Evolutionary conservation across 306 rosid genomes (phyloP).

Genomic region (Medicago lupulina): DNA sequence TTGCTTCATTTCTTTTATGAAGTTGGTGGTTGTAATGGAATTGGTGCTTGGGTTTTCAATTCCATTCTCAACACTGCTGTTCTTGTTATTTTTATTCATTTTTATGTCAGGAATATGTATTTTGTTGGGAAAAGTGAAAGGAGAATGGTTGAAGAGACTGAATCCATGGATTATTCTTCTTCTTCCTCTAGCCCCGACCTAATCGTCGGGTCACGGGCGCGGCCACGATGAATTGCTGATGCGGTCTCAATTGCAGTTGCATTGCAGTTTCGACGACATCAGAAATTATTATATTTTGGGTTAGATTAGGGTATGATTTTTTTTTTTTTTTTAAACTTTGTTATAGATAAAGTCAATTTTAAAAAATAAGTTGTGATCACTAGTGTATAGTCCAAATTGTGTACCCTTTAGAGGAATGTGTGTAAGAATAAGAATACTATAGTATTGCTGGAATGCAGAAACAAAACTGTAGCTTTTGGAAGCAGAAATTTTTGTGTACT

Average conservation of each 20-base stretch:
- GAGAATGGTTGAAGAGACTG: background rate
- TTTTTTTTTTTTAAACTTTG: background rate
- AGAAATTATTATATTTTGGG: background rate
- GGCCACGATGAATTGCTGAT: background rate
- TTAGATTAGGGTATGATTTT: background rate
- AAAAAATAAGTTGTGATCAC: background rate
- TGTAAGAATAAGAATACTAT: background rate
- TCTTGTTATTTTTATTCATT: constrained; percentile 61
- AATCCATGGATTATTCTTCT: background rate
- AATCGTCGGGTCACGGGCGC: background rate
- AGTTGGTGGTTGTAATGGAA: constrained; percentile 87
- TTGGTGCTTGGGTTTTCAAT: constrained; percentile 82
- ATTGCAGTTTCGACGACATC: background rate
- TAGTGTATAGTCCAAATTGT: background rate
- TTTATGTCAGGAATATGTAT: constrained; percentile 54
- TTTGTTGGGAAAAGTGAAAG: constrained; percentile 27
- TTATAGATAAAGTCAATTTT: background rate
- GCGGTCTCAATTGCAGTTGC: background rate
- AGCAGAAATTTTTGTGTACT: too few species aligned
- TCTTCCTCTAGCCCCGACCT: background rate
- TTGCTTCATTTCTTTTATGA: constrained; percentile 60
- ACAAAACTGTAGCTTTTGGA: too few species aligned
- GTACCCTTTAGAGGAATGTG: constrained; percentile 7
- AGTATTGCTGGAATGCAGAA: background rate
- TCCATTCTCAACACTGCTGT: constrained; percentile 62